Conservation (phyloP, 75 land plant species). For the Cunninghamia lanceolata region DNA sequence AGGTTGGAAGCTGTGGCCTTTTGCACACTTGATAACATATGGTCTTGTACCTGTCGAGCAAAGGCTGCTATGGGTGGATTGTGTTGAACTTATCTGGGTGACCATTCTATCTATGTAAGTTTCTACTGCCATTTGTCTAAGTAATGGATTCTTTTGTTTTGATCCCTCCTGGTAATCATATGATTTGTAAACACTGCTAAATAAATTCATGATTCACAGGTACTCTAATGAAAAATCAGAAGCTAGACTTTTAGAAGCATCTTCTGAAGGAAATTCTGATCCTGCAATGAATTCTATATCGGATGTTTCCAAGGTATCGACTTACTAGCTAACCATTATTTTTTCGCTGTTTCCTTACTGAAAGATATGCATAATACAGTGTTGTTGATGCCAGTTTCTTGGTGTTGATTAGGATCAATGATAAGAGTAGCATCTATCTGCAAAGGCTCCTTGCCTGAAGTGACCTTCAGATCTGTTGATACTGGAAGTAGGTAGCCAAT, state of each 20-base stretch:
- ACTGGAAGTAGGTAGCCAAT: not conserved
- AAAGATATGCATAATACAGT: not conserved
- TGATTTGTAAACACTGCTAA: not conserved
- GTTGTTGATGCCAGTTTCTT: not conserved
- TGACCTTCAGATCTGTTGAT: not conserved
- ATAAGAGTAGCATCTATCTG: not conserved
- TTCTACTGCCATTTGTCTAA: not conserved
- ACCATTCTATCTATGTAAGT: constrained; percentile 93
- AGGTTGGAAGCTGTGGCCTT: constrained; percentile 99
- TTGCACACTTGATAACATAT: constrained; percentile 90
- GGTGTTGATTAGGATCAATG: not conserved
- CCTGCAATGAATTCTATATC: not conserved
- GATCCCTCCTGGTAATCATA: not conserved
- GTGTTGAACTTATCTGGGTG: constrained; percentile 95
- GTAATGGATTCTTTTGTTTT: not conserved
- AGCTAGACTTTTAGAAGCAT: constrained; percentile 35
- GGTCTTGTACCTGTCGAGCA: constrained; percentile 93
- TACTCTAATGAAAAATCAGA: constrained; percentile 70
- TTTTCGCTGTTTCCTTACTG: not conserved
- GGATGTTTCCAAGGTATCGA: constrained; percentile 6
- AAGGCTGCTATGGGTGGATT: constrained; percentile 93
- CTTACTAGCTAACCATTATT: not conserved
- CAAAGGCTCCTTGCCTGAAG: not conserved
- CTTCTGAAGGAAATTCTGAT: constrained; percentile 9
- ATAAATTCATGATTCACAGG: constrained; percentile 15